phyloP scores from a whole-genome alignment of 2,329 filamentous ascomycete species.

The Xylaria sp. region DNA sequence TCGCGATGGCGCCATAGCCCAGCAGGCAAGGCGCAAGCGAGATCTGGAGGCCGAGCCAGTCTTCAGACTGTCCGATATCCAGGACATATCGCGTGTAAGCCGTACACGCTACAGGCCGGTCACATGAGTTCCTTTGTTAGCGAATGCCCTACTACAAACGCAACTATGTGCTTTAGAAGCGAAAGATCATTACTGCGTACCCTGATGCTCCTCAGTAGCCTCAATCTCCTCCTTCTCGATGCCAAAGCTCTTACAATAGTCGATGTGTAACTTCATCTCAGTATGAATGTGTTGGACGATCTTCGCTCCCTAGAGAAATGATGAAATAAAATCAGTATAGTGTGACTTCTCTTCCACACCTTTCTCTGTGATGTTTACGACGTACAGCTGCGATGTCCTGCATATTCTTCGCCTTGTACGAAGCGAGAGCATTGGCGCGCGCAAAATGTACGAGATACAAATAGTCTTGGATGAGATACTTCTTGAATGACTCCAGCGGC shows the following conservation, averaged over 20 bases:
- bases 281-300: constrained; percentile 81
- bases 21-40: constrained; percentile 87
- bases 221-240: constrained; percentile 79
- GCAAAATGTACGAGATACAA: constrained; percentile 92
- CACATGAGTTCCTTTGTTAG: constrained; percentile 1
- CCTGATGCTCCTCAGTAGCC: constrained; percentile 76
- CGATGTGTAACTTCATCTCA: constrained; percentile 83
- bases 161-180: neutral
- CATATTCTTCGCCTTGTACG: constrained; percentile 83
- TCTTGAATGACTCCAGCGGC: constrained; percentile 80
- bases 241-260: constrained; percentile 85
- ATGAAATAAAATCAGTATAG: constrained; percentile 7
- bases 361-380: constrained; percentile 12
- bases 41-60: constrained; percentile 88
- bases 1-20: constrained; percentile 86
- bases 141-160: neutral
- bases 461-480: constrained; percentile 93
- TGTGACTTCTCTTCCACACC: neutral
- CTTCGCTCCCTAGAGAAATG: constrained; percentile 62
- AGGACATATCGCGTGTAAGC: constrained; percentile 88
- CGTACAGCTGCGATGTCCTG: constrained; percentile 76
- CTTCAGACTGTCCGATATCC: constrained; percentile 86
- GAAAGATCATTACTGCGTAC: constrained; percentile 52
- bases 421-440: constrained; percentile 83
- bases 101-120: constrained; percentile 52